phyloP scores from a whole-genome alignment of 768 basidiomycete genomes.

The Mycena vitilis region DNA sequence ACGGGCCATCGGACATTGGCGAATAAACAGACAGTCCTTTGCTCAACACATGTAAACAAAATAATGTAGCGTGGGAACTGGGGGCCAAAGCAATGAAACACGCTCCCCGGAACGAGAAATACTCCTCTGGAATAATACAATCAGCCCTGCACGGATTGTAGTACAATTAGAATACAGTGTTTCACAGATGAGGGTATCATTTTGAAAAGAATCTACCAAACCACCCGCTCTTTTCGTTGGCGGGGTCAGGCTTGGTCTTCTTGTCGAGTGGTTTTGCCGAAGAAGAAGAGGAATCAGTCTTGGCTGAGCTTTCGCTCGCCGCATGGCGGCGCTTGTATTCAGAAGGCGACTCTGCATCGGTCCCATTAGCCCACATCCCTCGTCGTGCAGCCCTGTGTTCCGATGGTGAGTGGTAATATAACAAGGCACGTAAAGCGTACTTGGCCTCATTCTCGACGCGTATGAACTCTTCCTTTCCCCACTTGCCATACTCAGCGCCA shows the following conservation, averaged over 20 bases:
- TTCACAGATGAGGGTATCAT: background rate
- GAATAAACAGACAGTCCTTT: background rate
- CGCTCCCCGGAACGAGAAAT: background rate
- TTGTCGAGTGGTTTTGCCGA: slow-evolving; percentile 29
- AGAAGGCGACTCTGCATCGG: slow-evolving; percentile 72
- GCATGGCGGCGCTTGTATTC: slow-evolving; percentile 83
- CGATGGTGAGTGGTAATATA: background rate
- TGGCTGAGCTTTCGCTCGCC: slow-evolving; percentile 26
- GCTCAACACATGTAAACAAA: slow-evolving; percentile 27
- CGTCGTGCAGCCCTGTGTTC: slow-evolving; percentile 63
- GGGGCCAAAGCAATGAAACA: no score
- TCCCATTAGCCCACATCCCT: slow-evolving; percentile 81
- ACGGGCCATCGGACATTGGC: slow-evolving; percentile 7
- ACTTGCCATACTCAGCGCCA: slow-evolving; percentile 83
- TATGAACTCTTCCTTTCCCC: slow-evolving; percentile 73
- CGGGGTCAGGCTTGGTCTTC: slow-evolving; percentile 8
- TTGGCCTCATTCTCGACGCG: slow-evolving; percentile 73
- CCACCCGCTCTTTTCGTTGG: slow-evolving; percentile 24
- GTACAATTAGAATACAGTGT: slow-evolving; percentile 21
- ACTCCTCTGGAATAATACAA: slow-evolving; percentile 16
- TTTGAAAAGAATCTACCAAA: slow-evolving; percentile 21
- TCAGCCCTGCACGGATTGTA: slow-evolving; percentile 2
- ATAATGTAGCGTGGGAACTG: no score
- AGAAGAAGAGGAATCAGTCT: no score
- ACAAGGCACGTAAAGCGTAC: slow-evolving; percentile 52